Percentiles rank a stretch among this genome's conserved stretches.
Conservation (phyloP, 495 filamentous ascomycete species). For the Friedmanniomyces endolithicus region DNA sequence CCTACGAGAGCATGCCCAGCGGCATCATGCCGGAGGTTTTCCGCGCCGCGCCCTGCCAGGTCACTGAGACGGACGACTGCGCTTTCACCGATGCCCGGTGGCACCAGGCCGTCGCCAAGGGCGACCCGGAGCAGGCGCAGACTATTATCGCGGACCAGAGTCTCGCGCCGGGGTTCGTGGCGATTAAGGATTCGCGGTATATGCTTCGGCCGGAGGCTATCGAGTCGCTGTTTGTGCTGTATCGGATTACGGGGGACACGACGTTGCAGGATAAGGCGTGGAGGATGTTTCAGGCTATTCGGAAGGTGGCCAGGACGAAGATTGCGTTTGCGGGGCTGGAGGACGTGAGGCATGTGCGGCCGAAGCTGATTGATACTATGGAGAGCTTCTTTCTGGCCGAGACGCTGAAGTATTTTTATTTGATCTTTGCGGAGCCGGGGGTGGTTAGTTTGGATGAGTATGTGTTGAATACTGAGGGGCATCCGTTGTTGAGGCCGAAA, state of each 20-base stretch:
- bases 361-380: conserved; percentile 16
- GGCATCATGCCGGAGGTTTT: conserved; percentile 68
- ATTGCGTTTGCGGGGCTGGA: conserved; percentile 25
- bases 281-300: conserved; percentile 58
- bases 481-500: conserved; percentile 48
- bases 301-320: conserved; percentile 23
- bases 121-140: background rate
- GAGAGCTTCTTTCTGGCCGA: conserved; percentile 34
- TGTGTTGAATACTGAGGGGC: conserved; percentile 68
- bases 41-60: conserved; percentile 52
- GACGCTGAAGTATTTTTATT: conserved; percentile 73
- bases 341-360: conserved; percentile 21
- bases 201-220: conserved; percentile 46
- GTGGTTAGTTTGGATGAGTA: conserved; percentile 58
- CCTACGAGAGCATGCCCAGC: conserved; percentile 19
- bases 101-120: conserved; percentile 39
- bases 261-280: conserved; percentile 55
- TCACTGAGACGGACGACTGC: conserved; percentile 43
- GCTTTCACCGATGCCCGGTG: conserved; percentile 45
- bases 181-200: conserved; percentile 35
- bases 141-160: background rate
- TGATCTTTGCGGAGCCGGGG: conserved; percentile 65
- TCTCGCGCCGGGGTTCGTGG: conserved; percentile 20
- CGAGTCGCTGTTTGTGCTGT: conserved; percentile 54
- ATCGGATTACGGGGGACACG: conserved; percentile 57